Base-by-base conservation (phyloP, 306 rosid species). In the Dryas octopetala region DNA sequence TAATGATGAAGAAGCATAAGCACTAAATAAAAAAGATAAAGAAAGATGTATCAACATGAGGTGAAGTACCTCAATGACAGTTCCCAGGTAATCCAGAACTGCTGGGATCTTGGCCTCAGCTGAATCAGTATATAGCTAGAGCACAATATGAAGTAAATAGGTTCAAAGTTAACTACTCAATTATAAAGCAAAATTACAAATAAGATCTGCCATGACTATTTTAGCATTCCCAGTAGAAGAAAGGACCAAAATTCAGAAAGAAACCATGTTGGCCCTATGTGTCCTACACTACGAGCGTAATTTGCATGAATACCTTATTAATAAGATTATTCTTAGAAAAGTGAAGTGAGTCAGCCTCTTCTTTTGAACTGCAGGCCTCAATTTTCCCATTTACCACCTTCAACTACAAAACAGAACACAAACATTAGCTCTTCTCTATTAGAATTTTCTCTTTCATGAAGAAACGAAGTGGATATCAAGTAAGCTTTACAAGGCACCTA, bases 61-160 rank as follows among this genome's bases (percentile, higher is more conserved):
- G 53, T 48, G 49, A 64, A 69, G 52, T 89, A 94, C 98, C 98
- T 91, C 98, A 61, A 91, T 83, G 54, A 90, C 91, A 77, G 98
- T 95, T 78, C 86, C 96, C 74, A 95, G 76, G 86, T 95, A 95
- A 78, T 91, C 96, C 82, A 91, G 81, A 84, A 91, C 97, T 51
- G 97, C 88, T 5, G 96, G 98, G 80, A 91, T 91, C 88, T 95
- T 95, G 74, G 96, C 98, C 87, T 85, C 96, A 16, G 98, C 98
- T 76, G 98, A 91, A 66, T 90, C 96, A 5, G 87, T 91, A 82
- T 88, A 95, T 74, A 95, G 86, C 98, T 94, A 88, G 65, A 84
- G 75, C 65, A 74, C 46, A 82, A 73, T 54, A 73, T 79, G 55
- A 59, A 43, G 74, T 50, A 16, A 54, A 74, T 41, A 14, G 71